Conservation (phyloP, 2,329 filamentous ascomycete genomes). For the Phialemoniopsis sp. region DNA sequence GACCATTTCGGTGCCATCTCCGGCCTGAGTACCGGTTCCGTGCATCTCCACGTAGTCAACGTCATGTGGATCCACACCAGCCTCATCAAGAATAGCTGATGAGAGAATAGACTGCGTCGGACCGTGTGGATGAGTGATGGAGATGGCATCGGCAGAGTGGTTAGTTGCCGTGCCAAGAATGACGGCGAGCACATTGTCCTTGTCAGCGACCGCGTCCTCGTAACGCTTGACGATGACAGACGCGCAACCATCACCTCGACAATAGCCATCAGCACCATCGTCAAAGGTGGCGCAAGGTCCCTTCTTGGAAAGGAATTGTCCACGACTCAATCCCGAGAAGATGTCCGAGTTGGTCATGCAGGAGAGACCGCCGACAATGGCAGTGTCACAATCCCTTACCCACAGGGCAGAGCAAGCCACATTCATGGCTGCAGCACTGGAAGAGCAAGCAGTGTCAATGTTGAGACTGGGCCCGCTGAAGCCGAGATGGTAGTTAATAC, state of each 20-base stretch:
- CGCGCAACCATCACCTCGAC: conserved; percentile 71
- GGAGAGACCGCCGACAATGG: conserved; percentile 73
- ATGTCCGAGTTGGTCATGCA: conserved; percentile 79
- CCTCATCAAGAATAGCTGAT: conserved; percentile 64
- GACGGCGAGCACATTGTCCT: conserved; percentile 73
- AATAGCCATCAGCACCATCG: conserved; percentile 77
- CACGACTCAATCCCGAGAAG: conserved; percentile 70
- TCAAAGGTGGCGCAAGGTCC: conserved; percentile 79
- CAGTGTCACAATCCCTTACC: conserved; percentile 75
- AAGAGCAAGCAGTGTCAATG: conserved; percentile 76
- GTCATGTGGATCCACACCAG: conserved; percentile 71
- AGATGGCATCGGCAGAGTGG: conserved; percentile 76
- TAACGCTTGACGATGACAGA: conserved; percentile 75
- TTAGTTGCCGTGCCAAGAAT: conserved; percentile 75
- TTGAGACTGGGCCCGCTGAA: conserved; percentile 70
- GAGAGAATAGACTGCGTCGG: conserved; percentile 72
- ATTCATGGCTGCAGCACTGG: conserved; percentile 67
- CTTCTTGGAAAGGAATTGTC: conserved; percentile 73
- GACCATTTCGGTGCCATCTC: conserved; percentile 77
- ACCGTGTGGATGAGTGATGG: conserved; percentile 79
- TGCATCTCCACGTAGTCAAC: conserved; percentile 88
- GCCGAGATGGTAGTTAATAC: conserved; percentile 75
- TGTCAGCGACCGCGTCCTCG: conserved; percentile 71
- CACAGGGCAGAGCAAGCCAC: conserved; percentile 69
- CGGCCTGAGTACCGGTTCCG: conserved; percentile 82